Evolutionary conservation across 2,329 filamentous ascomycete species (phyloP), one percentile per base, ranked within the genome.

Genomic region (Daldinia sp.): DNA sequence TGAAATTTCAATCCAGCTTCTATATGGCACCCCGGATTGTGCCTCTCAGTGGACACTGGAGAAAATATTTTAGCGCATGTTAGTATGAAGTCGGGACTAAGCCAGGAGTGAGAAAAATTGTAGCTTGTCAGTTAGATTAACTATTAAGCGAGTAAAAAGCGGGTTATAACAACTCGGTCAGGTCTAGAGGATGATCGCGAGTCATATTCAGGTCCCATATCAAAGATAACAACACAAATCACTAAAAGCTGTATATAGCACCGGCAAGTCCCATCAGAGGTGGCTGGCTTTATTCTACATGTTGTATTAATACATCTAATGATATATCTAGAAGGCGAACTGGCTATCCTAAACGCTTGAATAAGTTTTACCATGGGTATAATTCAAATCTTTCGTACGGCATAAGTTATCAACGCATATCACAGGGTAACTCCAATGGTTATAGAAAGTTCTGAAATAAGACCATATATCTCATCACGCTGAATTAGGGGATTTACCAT

Each of bases 201-300:
- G 58, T 54, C 58, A 54, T 46, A 35, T 39, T 37, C 30, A 35
- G 30, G 57, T 30, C 12, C 44, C 20, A 46, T 59, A 59, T 5
- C 28, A 26, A 50, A 39, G 44, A 48, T 51, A 26, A 18, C n/a
- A 44, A 7, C 26, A 15, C 35, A n/a, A 53, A 33, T n/a, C 18
- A 30, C 46, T 10, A 54, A 12, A 48, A 13, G 2, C 20, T 23
- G 20, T 54, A 15, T 44, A 54, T 35, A 46, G 35, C 13, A n/a
- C 23, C 35, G 35, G 42, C 37, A 44, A 18, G 48, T 26, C 23
- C 30, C 37, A 33, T 33, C 12, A 35, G 5, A 39, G 42, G 44
- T 33, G 33, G 10, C 4, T 12, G 10, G 20, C 20, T 9, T n/a
- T 42, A 15, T 18, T 2, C 2, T 42, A 18, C 18, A 3, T 39